These are phyloP conservation scores for Stagonosporopsis cucurbitacearum DNA, from an alignment of 2,329 filamentous ascomycete genomes.

Conservation along the genomic window DNA sequence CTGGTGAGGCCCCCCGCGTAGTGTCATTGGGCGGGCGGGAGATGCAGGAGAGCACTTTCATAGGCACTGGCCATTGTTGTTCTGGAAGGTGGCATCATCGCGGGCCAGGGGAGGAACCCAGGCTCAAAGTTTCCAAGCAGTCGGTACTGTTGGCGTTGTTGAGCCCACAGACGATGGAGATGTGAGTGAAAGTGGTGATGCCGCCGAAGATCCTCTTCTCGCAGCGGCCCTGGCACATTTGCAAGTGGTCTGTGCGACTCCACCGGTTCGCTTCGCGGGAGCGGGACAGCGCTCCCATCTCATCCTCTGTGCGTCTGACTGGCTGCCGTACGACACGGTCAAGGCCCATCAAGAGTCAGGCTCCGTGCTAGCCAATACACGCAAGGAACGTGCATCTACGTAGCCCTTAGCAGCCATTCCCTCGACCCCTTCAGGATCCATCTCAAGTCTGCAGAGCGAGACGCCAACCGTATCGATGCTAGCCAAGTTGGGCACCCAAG, in stretches of 20 bases:
- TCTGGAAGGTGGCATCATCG: constrained; percentile 14
- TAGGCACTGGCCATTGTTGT: constrained; percentile 7
- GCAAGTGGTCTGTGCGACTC: constrained; percentile 11
- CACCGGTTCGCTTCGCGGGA: constrained; percentile 19
- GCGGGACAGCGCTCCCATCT: constrained; percentile 1
- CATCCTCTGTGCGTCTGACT: constrained; percentile 13
- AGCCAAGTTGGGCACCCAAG: constrained; percentile 15
- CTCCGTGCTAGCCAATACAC: constrained; percentile 16
- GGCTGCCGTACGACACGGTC: constrained; percentile 4
- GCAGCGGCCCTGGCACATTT: background rate
- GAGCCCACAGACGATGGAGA: constrained; percentile 7
- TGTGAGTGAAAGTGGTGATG: constrained; percentile 12
- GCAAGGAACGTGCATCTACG: constrained; percentile 11
- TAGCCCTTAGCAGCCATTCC: background rate
- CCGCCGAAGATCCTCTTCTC: constrained; percentile 11
- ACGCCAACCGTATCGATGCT: constrained; percentile 20
- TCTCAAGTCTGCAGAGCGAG: constrained; percentile 6
- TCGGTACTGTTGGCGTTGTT: constrained; percentile 15
- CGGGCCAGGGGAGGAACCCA: background rate
- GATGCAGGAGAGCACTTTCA: background rate
- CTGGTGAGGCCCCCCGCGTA: constrained; percentile 10
- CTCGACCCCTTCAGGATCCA: constrained; percentile 5
- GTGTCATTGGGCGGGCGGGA: constrained; percentile 8
- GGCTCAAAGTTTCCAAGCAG: constrained; percentile 7
- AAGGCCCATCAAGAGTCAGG: background rate